Conservation (phyloP, 1,284 basidiomycete genomes). For the Cryptococcus hybrid region DNA sequence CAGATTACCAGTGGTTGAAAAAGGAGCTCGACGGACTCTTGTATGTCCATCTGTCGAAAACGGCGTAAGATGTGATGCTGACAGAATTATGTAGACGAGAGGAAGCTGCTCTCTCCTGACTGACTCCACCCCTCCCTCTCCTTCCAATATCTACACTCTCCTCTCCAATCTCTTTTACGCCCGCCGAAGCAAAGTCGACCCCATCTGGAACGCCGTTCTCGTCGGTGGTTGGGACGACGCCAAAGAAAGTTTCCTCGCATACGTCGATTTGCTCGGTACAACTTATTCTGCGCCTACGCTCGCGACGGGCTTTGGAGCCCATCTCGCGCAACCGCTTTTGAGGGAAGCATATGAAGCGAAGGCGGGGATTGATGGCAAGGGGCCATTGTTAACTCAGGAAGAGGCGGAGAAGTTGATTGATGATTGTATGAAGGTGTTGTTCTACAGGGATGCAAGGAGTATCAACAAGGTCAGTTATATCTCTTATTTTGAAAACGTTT, state of each 20-base stretch:
- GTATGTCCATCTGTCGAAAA: conserved; percentile 22
- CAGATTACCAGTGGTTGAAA: conserved; percentile 95
- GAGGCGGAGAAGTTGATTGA: conserved; percentile 78
- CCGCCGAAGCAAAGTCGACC: conserved; percentile 83
- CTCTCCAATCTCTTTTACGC: conserved; percentile 89
- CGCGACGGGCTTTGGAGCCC: conserved; percentile 93
- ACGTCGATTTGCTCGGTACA: conserved; percentile 94
- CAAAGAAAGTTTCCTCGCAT: conserved; percentile 82
- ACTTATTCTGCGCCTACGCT: conserved; percentile 94
- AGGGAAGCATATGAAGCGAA: conserved; percentile 63
- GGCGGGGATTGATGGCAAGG: conserved; percentile 69
- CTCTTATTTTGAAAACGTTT: neutral
- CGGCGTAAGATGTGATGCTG: too few relatives aligned
- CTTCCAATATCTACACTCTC: conserved; percentile 90
- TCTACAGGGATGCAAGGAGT: conserved; percentile 94
- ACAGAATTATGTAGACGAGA: conserved; percentile 54
- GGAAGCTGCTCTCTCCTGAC: conserved; percentile 61
- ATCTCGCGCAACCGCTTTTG: conserved; percentile 93
- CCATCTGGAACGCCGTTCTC: conserved; percentile 92
- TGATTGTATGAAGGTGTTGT: conserved; percentile 90
- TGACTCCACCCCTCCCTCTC: conserved; percentile 77
- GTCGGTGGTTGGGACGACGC: conserved; percentile 84
- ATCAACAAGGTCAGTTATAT: conserved; percentile 76
- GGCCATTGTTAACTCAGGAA: conserved; percentile 71
- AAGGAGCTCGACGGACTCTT: conserved; percentile 54